A percentile compares a stretch with the other conserved stretches of the same genome.
phyloP scores from a whole-genome alignment of 805 yeast genomes.

The Starmerella tilneyi region DNA sequence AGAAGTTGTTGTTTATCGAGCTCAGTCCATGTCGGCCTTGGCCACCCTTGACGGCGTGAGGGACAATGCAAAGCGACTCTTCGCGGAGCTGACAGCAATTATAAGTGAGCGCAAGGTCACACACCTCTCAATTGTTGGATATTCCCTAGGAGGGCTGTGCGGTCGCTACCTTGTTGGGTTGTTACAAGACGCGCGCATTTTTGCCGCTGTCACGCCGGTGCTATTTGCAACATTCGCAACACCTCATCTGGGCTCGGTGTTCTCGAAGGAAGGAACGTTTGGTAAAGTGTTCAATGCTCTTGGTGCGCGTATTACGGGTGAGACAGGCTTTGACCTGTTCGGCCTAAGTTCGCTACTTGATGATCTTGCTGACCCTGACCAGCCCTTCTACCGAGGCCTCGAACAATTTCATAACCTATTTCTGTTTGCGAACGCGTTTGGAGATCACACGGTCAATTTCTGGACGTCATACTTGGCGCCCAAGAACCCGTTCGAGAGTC shows the following conservation, averaged over 20 bases:
- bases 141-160: slow-evolving; percentile 82
- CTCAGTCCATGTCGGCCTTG: slow-evolving; percentile 53
- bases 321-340: slow-evolving; percentile 68
- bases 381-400: slow-evolving; percentile 46
- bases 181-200: slow-evolving; percentile 42
- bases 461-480: slow-evolving; percentile 70
- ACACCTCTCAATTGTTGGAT: slow-evolving; percentile 68
- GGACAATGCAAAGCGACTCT: slow-evolving; percentile 48
- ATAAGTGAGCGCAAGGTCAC: slow-evolving; percentile 37
- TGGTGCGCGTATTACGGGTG: slow-evolving; percentile 50
- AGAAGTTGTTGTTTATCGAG: slow-evolving; percentile 34
- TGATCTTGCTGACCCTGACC: slow-evolving; percentile 43
- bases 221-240: slow-evolving; percentile 63
- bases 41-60: slow-evolving; percentile 79
- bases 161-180: slow-evolving; percentile 70
- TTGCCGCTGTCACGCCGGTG: slow-evolving; percentile 50
- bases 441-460: slow-evolving; percentile 82
- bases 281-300: slow-evolving; percentile 38
- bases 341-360: slow-evolving; percentile 39
- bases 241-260: slow-evolving; percentile 50
- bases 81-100: slow-evolving; percentile 47
- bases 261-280: slow-evolving; percentile 35
- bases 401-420: slow-evolving; percentile 45
- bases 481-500: slow-evolving; percentile 58
- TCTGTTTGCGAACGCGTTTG: slow-evolving; percentile 61